Base-by-base conservation (phyloP, 2,329 filamentous ascomycete species). In the Ascochyta clinopodiicola region DNA sequence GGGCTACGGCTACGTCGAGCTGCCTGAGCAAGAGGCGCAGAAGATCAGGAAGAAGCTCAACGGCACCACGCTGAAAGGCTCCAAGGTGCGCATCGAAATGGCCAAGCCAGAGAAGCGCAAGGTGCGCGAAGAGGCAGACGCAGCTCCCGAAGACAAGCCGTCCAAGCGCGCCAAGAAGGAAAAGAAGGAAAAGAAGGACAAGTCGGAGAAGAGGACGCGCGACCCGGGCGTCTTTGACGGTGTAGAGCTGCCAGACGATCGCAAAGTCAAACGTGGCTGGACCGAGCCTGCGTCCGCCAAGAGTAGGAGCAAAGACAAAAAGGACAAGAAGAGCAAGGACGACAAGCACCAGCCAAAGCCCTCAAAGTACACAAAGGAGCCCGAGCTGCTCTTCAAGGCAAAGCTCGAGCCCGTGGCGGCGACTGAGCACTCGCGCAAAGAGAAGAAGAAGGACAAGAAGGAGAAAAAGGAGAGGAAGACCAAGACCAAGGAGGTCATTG, bases 1-100 rank as follows among this genome's bases (percentile, higher is more conserved):
- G 72, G 88, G 86, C 48, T 99, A 92, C 86, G 95, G 94, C 51
- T 99, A 90, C 78, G 81, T 98, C 56, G 92, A 96, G 42, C 78
- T 99, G 34, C 93, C 93, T 0, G 78, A 74, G 3, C 85, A 86
- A 76, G 92, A 96, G 62, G 95, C 94, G 9, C 89, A 94, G n/a
- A 96, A 92, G 75, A 78, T 98, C 49, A 92, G 88, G 79, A 94
- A 89, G 78, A 98, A 95, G 79, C 83, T 98, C 44, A 90, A 96
- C 80, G 94, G 94, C 29, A 85, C 89, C 2, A 89, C 91, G 22
- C 78, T 99, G 52, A 95, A 89, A 72, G 95, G 95, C 8, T 82
- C 83, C 57, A 98, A 96, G 77, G 86, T 98, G 67, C 86, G 86
- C 56, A 85, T 99, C 56, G 91, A 97, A 67, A 87, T 88, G 61